These are phyloP conservation scores for Teunomyces stri DNA, from an alignment of 805 yeast species.

Conservation along the genomic window DNA sequence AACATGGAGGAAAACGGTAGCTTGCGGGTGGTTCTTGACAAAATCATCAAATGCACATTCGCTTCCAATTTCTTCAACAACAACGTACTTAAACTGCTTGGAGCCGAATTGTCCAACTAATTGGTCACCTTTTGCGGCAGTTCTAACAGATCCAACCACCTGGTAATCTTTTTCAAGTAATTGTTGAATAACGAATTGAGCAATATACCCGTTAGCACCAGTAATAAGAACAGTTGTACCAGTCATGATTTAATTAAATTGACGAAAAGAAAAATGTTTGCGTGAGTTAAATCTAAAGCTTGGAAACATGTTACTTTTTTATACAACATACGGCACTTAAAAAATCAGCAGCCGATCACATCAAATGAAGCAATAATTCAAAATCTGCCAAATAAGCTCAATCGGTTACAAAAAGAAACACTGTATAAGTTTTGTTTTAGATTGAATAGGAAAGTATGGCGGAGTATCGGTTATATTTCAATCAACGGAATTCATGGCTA, in stretches of 20 bases:
- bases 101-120: conserved; percentile 13
- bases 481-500: too few species aligned
- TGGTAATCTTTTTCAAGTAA: conserved; percentile 19
- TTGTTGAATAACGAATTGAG: conserved; percentile 22
- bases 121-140: conserved; percentile 33
- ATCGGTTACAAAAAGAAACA: too few species aligned
- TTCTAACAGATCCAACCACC: conserved; percentile 39
- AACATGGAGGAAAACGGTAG: conserved; percentile 13
- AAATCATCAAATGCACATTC: conserved; percentile 18
- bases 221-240: conserved; percentile 21
- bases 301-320: not conserved
- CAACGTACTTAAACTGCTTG: conserved; percentile 11
- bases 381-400: too few species aligned
- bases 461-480: too few species aligned
- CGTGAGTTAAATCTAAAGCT: not conserved
- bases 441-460: too few species aligned
- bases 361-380: too few species aligned
- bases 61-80: conserved; percentile 13
- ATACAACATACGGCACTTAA: too few species aligned
- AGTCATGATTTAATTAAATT: not conserved
- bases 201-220: conserved; percentile 37
- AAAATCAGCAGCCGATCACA: too few species aligned
- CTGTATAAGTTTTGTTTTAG: too few species aligned
- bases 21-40: conserved; percentile 16
- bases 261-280: not conserved